Evolutionary conservation across 2,329 filamentous ascomycete genomes (phyloP), one percentile per base, ranked within the genome.

Genomic region (Epichloe typhina): DNA sequence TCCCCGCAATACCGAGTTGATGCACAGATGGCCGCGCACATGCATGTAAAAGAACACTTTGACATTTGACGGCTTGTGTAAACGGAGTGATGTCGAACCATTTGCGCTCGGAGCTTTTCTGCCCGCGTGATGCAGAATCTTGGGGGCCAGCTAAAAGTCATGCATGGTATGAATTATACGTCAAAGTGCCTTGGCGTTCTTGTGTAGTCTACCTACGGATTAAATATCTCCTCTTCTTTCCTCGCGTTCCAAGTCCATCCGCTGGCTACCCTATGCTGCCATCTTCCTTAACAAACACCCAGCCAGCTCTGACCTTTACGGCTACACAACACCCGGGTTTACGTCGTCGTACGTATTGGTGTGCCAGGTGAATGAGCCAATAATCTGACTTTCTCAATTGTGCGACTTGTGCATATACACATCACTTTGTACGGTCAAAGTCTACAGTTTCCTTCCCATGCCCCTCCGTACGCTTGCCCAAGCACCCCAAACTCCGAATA

Each of bases 401-500:
- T 21, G 7, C 36, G 13, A 47, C 2, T 31, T 11, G 19, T 33
- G 21, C 7, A 39, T 8, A n/a, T 4, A 40, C 35, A 21, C 11
- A 23, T 47, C 9, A 21, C 31, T 15, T 13, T 21, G 15, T 19
- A 39, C 13, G 13, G 15, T n/a, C 35, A 47, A 15, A 12, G 23
- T 23, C n/a, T 13, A 31, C 36, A 40, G 17, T n/a, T 26, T n/a
- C 7, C 26, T 12, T 13, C 9, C 13, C 21, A 19, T 35, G 6
- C 33, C 13, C 17, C 17, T 21, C n/a, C 31, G 11, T 23, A 17
- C 42, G 45, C 38, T 38, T 39, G n/a, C 39, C 31, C 38, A 39
- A 39, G 21, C 19, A 33, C 45, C 50, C 17, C 50, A 48, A 51
- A 51, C 50, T 51, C 50, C 50, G 39, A 51, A 13, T 23, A 23